These are phyloP conservation scores for Russula compacta DNA, from an alignment of 768 basidiomycete genomes.

Conservation along the genomic window DNA sequence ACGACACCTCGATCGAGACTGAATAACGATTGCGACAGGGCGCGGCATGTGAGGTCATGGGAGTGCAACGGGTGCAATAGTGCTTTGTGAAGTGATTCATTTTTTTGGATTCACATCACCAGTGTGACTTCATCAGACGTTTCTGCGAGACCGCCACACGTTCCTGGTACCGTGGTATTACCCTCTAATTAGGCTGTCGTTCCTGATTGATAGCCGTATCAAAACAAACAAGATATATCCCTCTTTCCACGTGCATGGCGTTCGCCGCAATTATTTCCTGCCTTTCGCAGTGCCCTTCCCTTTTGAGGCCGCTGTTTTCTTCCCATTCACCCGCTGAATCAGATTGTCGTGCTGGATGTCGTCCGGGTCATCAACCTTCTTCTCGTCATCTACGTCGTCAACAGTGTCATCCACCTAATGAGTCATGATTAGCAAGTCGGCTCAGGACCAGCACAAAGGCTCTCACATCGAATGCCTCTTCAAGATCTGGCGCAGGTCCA, in stretches of 20 bases:
- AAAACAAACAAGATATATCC: slow-evolving; percentile 8
- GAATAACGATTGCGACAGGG: too few species aligned
- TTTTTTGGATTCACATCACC: too few species aligned
- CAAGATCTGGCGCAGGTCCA: slow-evolving; percentile 78
- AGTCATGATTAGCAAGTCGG: not conserved
- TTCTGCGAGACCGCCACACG: not conserved
- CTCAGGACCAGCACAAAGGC: slow-evolving; percentile 20
- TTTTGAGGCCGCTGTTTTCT: slow-evolving; percentile 11
- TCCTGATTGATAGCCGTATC: not conserved
- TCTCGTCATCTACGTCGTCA: slow-evolving; percentile 21
- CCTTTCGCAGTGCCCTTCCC: slow-evolving; percentile 13
- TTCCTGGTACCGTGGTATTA: too few species aligned
- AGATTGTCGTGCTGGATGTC: slow-evolving; percentile 28
- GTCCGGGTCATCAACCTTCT: slow-evolving; percentile 18
- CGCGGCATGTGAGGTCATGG: too few species aligned
- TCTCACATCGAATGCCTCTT: slow-evolving; percentile 81
- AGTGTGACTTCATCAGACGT: too few species aligned
- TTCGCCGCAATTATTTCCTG: slow-evolving; percentile 1
- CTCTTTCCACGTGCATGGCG: not conserved
- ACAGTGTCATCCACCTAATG: slow-evolving; percentile 18
- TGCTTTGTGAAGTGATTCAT: too few species aligned
- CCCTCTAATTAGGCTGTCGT: slow-evolving; percentile 1
- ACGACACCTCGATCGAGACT: too few species aligned
- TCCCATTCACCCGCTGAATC: slow-evolving; percentile 20
- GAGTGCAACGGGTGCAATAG: too few species aligned